A percentile compares a stretch with the other conserved stretches of the same genome.
phyloP scores from a whole-genome alignment of 768 basidiomycete genomes.

The Lentinula sp. region DNA sequence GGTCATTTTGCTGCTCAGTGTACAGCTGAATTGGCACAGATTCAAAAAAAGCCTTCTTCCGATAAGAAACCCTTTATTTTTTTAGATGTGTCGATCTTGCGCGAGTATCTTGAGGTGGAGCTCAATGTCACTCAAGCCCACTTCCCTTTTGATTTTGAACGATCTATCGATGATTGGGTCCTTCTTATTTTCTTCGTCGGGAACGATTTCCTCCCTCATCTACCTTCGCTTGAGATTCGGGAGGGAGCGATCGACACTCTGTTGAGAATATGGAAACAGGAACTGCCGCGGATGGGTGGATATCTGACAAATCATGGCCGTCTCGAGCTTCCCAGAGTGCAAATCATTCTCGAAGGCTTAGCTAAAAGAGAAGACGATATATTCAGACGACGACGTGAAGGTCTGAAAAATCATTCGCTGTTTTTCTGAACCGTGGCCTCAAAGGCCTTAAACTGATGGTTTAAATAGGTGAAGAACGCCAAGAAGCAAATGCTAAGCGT shows the following conservation, averaged over 20 bases:
- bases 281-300: conserved; percentile 93
- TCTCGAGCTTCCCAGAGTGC: conserved; percentile 77
- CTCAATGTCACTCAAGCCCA: conserved; percentile 72
- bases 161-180: conserved; percentile 99
- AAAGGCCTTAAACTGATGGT: not conserved
- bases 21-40: conserved; percentile 69
- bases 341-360: conserved; percentile 93
- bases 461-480: conserved; percentile 81
- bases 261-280: conserved; percentile 91
- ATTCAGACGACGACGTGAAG: conserved; percentile 86
- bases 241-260: conserved; percentile 99
- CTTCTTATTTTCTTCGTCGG: conserved; percentile 99
- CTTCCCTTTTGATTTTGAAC: conserved; percentile 91
- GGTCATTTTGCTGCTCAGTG: conserved; percentile 96
- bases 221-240: conserved; percentile 96
- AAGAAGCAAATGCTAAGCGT: conserved; percentile 86
- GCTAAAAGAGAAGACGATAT: conserved; percentile 96
- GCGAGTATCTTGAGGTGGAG: conserved; percentile 97
- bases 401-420: conserved; percentile 40
- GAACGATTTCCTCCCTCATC: conserved; percentile 97
- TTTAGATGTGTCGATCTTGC: conserved; percentile 91
- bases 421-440: not conserved
- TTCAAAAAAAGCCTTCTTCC: conserved; percentile 59
- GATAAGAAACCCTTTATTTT: conserved; percentile 98
- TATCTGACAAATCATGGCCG: conserved; percentile 93